Evolutionary conservation across 352 stramenopile genomes (phyloP), one percentile per base, ranked within the genome.

Genomic region (Pythium sp.): DNA sequence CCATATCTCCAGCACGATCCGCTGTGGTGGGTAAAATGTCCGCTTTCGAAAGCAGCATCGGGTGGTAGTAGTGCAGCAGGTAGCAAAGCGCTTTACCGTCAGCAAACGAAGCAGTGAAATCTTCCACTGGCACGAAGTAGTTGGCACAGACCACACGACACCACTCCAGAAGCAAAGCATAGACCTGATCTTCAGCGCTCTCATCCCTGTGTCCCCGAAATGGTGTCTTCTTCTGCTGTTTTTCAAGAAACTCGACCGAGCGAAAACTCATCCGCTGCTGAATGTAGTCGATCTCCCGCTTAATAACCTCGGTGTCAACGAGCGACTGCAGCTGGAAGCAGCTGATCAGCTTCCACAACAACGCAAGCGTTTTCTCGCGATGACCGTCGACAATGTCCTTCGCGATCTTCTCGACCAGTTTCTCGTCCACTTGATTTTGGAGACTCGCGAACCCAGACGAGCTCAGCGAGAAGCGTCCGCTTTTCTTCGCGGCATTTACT

Each of bases 341-440:
- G 56, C 86, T 86, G 67, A 98, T 94, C 14, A 98, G 86, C 47
- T 92, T 89, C 97, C 97, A 99, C 28, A 99, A 73, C 41, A 99
- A 74, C 26, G 93, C 87, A n/a, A 99, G 72, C 5, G 96, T 98
- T 43, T 96, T 95, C 70, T 98, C 92, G 24, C 94, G 91, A 74
- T 99, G 90, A 11, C 94, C 94, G 78, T 98, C 93, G 8, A 99
- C 96, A 64, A 99, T 97, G 38, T 99, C 92, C 72, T 98, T 98
- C 6, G 95, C 80, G 36, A 90, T 78, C 22, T 76, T 74, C 56
- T 79, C 81, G 46, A 91, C 63, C 56, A 89, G 62, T 62, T 89
- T 90, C 11, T 78, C 80, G 30, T 91, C 83, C 30, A 84, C 75
- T 61, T 86, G 82, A 56, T 70, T 72, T 9, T 72, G 73, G 55